Base-by-base conservation (phyloP, 495 filamentous ascomycete genomes). In the Xylaria flabelliformis region DNA sequence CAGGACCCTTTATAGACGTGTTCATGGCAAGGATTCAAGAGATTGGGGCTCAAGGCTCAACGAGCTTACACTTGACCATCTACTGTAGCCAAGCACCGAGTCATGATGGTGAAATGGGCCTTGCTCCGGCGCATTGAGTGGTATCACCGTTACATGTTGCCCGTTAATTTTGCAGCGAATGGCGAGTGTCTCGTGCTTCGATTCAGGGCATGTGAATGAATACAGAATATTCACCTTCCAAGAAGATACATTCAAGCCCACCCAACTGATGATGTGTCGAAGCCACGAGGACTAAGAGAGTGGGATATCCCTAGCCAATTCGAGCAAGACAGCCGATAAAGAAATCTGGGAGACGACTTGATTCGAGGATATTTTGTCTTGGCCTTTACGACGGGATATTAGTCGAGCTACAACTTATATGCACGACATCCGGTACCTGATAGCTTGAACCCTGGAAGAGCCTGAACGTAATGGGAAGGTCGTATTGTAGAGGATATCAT, bases 1-100 rank as follows among this genome's bases (percentile, higher is more conserved):
- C 4, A 13, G 17, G 21, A 5, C 61, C 46, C 36, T 71, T 71
- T 71, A 71, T 71, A 71, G 61, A 58, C 61, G n/a, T 29, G 48
- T 34, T 63, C 46, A 39, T 56, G 50, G 26, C 32, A 39, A 50
- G 29, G 36, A 0, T 24, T 24, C 39, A 1, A 36, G 29, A 17
- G 26, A 29, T 29, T 29, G 2, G 26, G 26, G 0, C 39, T 24
- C 39, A 9, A 36, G 19, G 17, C n/a, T 29, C 12, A 4, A 69
- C 21, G 66, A 26, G 46, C 32, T 4, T 13, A 1, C 29, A 10
- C 5, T 10, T 8, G 46, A 39, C n/a, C 24, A 64, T 46, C 62
- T 48, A 2, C n/a, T 46, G 12, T 50, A 4, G 46, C 9, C 32
- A 29, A 19, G 24, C 13, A 17, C 64, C 64, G 34, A 10, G 15